Conservation (phyloP, 352 stramenopile species). For the Aphanomyces cochlioides region DNA sequence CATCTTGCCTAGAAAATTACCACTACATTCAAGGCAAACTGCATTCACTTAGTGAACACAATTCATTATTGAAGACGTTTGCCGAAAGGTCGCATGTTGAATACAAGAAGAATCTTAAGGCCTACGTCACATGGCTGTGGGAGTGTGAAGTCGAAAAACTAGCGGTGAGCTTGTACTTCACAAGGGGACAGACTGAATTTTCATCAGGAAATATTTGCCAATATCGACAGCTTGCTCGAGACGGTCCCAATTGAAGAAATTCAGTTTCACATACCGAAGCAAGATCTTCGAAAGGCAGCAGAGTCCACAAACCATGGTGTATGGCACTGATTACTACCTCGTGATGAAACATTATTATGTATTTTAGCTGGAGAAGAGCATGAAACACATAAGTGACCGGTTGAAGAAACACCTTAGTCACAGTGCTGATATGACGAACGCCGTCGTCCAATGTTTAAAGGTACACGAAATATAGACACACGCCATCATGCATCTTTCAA, state of each 20-base stretch:
- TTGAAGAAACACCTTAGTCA: slow-evolving; percentile 27
- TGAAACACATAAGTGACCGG: slow-evolving; percentile 21
- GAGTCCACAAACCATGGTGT: slow-evolving; percentile 35
- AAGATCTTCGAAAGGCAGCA: slow-evolving; percentile 52
- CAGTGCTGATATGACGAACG: background rate
- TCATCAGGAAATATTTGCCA: slow-evolving; percentile 38
- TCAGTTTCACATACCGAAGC: slow-evolving; percentile 57
- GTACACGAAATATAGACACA: background rate
- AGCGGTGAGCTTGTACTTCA: background rate
- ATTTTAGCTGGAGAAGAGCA: slow-evolving; percentile 20
- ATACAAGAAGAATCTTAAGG: slow-evolving; percentile 16
- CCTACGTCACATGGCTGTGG: slow-evolving; percentile 23
- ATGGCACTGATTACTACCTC: background rate
- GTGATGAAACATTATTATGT: background rate
- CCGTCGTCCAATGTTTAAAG: slow-evolving; percentile 7
- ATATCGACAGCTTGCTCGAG: slow-evolving; percentile 50
- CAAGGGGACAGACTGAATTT: too few species aligned
- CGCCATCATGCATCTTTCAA: too few species aligned
- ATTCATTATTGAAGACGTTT: background rate
- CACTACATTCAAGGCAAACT: slow-evolving; percentile 59
- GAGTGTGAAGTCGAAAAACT: slow-evolving; percentile 11
- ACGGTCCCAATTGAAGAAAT: slow-evolving; percentile 59
- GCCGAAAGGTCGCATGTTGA: background rate
- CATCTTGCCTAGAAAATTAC: slow-evolving; percentile 53
- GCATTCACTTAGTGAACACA: slow-evolving; percentile 36